Percentiles rank a stretch among this genome's conserved stretches.
Conservation (phyloP, 1,139 yeast genomes). For the Candida sojae region DNA sequence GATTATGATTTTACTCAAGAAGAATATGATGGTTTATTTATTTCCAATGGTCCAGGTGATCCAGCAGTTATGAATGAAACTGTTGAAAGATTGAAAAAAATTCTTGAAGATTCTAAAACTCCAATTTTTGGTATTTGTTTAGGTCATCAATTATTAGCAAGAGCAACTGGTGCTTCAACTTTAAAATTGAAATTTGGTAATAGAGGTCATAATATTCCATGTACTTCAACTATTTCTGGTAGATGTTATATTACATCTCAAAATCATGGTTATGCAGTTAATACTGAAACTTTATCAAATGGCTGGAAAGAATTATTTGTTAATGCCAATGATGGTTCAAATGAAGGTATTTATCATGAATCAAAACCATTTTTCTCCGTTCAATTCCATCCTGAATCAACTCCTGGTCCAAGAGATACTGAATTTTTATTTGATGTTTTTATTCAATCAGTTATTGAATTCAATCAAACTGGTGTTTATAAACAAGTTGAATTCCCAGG, state of each 20-base stretch:
- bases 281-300: conserved; percentile 63
- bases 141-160: conserved; percentile 96
- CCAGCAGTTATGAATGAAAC: conserved; percentile 80
- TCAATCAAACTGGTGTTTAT: conserved; percentile 52
- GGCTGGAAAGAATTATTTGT: conserved; percentile 96
- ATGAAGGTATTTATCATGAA: conserved; percentile 96
- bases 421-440: conserved; percentile 96
- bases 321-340: conserved; percentile 95
- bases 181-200: conserved; percentile 95
- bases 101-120: conserved; percentile 61
- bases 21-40: conserved; percentile 89
- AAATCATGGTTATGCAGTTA: conserved; percentile 98
- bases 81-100: conserved; percentile 58
- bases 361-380: conserved; percentile 94
- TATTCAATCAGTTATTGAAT: conserved; percentile 74
- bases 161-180: conserved; percentile 95
- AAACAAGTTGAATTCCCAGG: conserved; percentile 91
- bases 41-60: conserved; percentile 99
- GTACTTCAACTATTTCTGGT: conserved; percentile 90
- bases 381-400: conserved; percentile 99
- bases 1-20: conserved; percentile 80
- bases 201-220: conserved; percentile 99
- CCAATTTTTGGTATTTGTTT: conserved; percentile 97
- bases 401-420: conserved; percentile 99
- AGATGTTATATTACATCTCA: conserved; percentile 98